phyloP scores from a whole-genome alignment of 2,329 filamentous ascomycete species.

The Cercospora janseana region DNA sequence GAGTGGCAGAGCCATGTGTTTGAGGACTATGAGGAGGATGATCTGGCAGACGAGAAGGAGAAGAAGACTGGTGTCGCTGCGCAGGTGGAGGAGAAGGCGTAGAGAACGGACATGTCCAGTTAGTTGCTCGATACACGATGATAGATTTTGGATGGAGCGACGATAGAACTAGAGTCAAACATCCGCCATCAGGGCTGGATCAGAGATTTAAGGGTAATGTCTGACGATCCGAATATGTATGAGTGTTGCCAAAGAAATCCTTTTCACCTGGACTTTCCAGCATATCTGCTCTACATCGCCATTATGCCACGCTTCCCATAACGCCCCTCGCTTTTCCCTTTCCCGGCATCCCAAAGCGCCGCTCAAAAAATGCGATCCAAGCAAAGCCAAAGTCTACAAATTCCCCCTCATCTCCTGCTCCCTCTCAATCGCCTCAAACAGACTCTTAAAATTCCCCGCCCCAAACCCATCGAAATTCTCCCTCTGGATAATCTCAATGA shows the following conservation, averaged over 20 bases:
- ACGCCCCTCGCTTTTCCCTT: no score
- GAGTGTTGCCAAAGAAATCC: no score
- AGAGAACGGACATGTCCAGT: neutral
- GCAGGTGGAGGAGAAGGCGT: constrained; percentile 13
- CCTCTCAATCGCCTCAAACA: constrained; percentile 93
- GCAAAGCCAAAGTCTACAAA: constrained; percentile 42
- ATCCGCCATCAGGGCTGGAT: no score
- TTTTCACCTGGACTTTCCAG: no score
- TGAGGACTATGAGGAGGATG: constrained; percentile 12
- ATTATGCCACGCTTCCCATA: no score
- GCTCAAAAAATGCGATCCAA: neutral
- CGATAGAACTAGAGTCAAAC: neutral
- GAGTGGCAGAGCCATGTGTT: constrained; percentile 25
- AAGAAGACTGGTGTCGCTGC: constrained; percentile 11
- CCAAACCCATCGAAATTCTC: constrained; percentile 90
- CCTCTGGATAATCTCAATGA: constrained; percentile 93
- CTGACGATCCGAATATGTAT: no score
- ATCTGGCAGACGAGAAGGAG: constrained; percentile 15
- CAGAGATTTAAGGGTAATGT: no score
- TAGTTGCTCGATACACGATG: neutral
- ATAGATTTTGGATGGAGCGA: no score
- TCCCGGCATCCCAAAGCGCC: no score
- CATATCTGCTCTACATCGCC: no score
- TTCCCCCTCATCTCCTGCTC: constrained; percentile 88
- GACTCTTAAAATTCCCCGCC: constrained; percentile 89